Base-by-base conservation (phyloP, 805 yeast species). In the Jamesozyma lodderae region DNA sequence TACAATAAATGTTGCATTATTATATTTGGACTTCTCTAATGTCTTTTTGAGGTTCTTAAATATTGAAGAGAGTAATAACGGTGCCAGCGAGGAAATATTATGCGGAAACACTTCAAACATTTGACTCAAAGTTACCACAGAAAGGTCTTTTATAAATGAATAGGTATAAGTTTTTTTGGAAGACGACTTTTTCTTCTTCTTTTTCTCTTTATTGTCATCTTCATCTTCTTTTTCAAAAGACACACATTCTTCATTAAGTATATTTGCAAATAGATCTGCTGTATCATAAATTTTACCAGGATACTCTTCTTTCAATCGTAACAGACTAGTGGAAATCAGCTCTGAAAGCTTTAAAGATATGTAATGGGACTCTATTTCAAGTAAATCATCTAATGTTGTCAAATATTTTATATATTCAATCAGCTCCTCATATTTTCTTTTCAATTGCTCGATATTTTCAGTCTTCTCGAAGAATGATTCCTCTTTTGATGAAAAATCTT, bases 11-110 rank as follows among this genome's bases (percentile, higher is more conserved):
- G 50, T 40, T 4, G 62, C 51, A 42, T 64, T 63, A 11, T 49
- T 32, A 33, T 60, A 45, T 39, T 60, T 63, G 22, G 45, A 45
- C 26, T 60, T 52, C 23, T 59, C 59, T 13, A 48, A 40, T 33
- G 47, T 46, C 37, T 63, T 64, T 40, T 63, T 66, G 17, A 67
- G 31, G 16, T 59, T 50, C 41, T 60, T 64, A 38, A 63, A 48
- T 5, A 60, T 31, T 1, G 52, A 40, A 6, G 58, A 37, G 13
- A 60, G 35, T 4, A 65, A 26, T 4, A 60, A 40, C 6, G 70
- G 64, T 1, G 55, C 49, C 28, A 64, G 51, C 1, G 69, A 60
- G 5, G 57, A 49, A 2, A 66, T 41, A 9, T 57, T 57, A 10
- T 53, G 51, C 1, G 62, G 60, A 46, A 59, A 65, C 1, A 46